These are phyloP conservation scores for Amauroascus niger DNA, from an alignment of 2,329 filamentous ascomycete species.

Conservation along the genomic window DNA sequence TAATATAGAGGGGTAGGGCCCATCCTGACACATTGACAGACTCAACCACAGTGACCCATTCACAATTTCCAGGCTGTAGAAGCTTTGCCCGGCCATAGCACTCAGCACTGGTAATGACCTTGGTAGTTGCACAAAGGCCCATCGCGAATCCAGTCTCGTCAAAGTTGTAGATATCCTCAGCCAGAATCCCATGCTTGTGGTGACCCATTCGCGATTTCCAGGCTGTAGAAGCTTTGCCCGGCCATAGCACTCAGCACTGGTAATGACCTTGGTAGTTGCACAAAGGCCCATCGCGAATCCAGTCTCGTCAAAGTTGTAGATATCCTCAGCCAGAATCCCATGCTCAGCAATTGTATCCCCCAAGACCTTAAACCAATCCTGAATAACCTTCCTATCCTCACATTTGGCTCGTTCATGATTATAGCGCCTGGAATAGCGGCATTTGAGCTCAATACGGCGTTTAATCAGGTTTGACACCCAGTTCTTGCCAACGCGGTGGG, in stretches of 20 bases:
- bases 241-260: slow-evolving; percentile 14
- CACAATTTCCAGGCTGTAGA: too few species aligned
- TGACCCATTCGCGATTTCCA: not conserved
- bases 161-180: slow-evolving; percentile 19
- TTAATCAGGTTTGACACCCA: too few species aligned
- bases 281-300: slow-evolving; percentile 17
- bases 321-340: slow-evolving; percentile 1
- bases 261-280: slow-evolving; percentile 13
- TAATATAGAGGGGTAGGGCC: not conserved
- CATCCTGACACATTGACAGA: not conserved
- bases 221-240: too few species aligned
- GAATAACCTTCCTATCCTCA: too few species aligned
- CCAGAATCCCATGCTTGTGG: too few species aligned
- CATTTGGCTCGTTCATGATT: too few species aligned
- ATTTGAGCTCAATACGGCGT: too few species aligned
- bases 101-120: slow-evolving; percentile 17
- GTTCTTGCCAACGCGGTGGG: too few species aligned
- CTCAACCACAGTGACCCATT: not conserved
- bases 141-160: slow-evolving; percentile 18
- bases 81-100: not conserved
- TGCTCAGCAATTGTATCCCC: too few species aligned
- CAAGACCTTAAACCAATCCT: too few species aligned
- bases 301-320: slow-evolving; percentile 20
- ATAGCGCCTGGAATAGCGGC: too few species aligned
- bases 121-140: slow-evolving; percentile 12